phyloP scores from a whole-genome alignment of 169 alveolate genomes.

The Plasmodium relictum region DNA sequence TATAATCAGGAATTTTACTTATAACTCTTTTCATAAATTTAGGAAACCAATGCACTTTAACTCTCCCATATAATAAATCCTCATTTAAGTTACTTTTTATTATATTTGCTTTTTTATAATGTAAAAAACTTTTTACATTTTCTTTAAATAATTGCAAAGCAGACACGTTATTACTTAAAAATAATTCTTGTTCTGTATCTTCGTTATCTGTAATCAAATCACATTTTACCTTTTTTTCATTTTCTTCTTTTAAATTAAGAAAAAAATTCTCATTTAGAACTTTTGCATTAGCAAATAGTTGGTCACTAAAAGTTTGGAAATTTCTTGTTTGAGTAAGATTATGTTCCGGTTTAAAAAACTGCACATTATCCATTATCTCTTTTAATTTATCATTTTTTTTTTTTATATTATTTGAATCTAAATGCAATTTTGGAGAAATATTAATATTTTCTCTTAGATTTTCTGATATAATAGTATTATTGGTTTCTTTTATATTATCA shows the following conservation, averaged over 20 bases:
- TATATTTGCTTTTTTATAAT: slow-evolving; percentile 59
- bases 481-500: neutral
- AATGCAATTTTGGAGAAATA: neutral
- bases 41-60: slow-evolving; percentile 83
- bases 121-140: slow-evolving; percentile 35
- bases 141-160: slow-evolving; percentile 49
- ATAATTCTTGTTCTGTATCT: slow-evolving; percentile 26
- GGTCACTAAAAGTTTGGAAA: slow-evolving; percentile 51
- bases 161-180: slow-evolving; percentile 37
- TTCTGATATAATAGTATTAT: neutral
- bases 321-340: slow-evolving; percentile 20
- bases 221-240: neutral
- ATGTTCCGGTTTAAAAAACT: slow-evolving; percentile 51
- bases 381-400: neutral
- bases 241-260: slow-evolving; percentile 4
- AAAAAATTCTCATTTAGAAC: slow-evolving; percentile 5
- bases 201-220: neutral
- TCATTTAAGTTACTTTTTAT: slow-evolving; percentile 58
- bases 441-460: neutral
- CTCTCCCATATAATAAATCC: slow-evolving; percentile 52
- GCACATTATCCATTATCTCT: slow-evolving; percentile 19
- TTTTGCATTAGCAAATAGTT: slow-evolving; percentile 65
- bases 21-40: slow-evolving; percentile 80
- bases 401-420: neutral
- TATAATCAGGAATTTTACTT: slow-evolving; percentile 79